Evolutionary conservation across 495 filamentous ascomycete genomes (phyloP), one percentile per base, ranked within the genome.

Genomic region (Cercophora newfieldiana): DNA sequence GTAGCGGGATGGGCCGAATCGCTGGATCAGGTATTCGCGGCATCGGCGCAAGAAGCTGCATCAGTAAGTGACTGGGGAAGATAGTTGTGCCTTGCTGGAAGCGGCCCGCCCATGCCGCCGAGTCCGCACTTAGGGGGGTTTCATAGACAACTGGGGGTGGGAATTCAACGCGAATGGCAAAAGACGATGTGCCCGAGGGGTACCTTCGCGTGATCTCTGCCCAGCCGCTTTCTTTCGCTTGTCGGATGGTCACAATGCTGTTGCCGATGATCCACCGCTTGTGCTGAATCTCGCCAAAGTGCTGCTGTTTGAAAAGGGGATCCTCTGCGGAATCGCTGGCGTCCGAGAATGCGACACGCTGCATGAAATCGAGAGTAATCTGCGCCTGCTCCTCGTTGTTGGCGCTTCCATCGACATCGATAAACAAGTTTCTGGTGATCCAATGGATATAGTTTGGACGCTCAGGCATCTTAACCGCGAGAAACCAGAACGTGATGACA

Each of bases 311-410:
- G 66, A 91, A 90, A 6, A 86, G 80, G 14, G 87, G 86, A 63
- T 91, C 88, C 21, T 89, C 86, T 1, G 77, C 83, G 4, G 88
- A 90, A 66, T 90, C 87, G 64, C 88, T 91, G 59, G 91, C 83
- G 74, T 97, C 92, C 0, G 92, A 92, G 75, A 89, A 97, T 12
- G 93, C 88, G 47, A 93, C 89, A 65, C 93, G 84, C 70, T 97
- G 93, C 90, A 99, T 94, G 81, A 98, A 90, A 75, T 99, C 96
- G 48, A 97, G 88, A 24, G 94, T 94, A 14, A 97, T 91, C 64
- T 94, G 88, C 30, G 92, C 94, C 72, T 97, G 94, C 74, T 98
- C 94, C 68, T 98, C 96, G 21, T 95, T 83, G 26, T 85, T 86
- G 29, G 91, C 86, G 26, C 86, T 87, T 6, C 91, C 92, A 67